Evolutionary conservation across 1,284 basidiomycete species (phyloP).

Genomic region (Hypsizygus ulmarius): DNA sequence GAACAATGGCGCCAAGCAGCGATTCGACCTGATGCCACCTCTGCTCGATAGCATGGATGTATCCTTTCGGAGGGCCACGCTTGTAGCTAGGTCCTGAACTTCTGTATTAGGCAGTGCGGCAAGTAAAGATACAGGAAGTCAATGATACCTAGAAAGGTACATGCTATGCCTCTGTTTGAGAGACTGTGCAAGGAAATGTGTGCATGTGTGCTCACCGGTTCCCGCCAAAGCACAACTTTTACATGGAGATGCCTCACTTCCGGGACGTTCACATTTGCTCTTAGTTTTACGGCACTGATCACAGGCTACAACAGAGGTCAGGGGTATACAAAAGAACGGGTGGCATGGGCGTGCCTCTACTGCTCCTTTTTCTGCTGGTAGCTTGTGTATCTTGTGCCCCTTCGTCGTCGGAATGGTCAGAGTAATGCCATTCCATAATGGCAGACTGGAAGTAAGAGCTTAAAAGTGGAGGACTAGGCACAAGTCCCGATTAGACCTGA

Average conservation of each 20-base stretch:
- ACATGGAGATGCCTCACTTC: slow-evolving; percentile 52
- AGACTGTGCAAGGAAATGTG: slow-evolving; percentile 12
- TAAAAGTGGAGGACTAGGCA: neutral
- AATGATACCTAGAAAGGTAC: slow-evolving; percentile 70
- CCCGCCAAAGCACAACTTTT: slow-evolving; percentile 66
- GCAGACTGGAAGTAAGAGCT: slow-evolving; percentile 17
- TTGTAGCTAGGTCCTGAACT: slow-evolving; percentile 73
- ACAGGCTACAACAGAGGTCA: slow-evolving; percentile 50
- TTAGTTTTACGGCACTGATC: slow-evolving; percentile 85
- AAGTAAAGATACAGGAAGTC: neutral
- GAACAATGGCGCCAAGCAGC: slow-evolving; percentile 72
- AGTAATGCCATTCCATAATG: slow-evolving; percentile 52
- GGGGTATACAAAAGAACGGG: neutral
- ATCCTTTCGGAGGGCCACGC: slow-evolving; percentile 85
- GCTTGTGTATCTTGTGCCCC: slow-evolving; percentile 33
- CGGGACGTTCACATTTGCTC: slow-evolving; percentile 75
- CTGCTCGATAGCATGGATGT: slow-evolving; percentile 87
- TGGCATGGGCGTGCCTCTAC: slow-evolving; percentile 48
- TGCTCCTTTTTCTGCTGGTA: slow-evolving; percentile 59
- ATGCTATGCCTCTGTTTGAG: slow-evolving; percentile 42
- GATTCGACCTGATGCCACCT: slow-evolving; percentile 88
- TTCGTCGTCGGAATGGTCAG: slow-evolving; percentile 61
- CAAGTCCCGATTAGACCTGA: slow-evolving; percentile 12
- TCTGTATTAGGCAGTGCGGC: slow-evolving; percentile 4
- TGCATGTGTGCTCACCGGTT: slow-evolving; percentile 41